These are phyloP conservation scores for Salicornia ramosissima DNA, from an alignment of 148 eudicot species.

Conservation along the genomic window DNA sequence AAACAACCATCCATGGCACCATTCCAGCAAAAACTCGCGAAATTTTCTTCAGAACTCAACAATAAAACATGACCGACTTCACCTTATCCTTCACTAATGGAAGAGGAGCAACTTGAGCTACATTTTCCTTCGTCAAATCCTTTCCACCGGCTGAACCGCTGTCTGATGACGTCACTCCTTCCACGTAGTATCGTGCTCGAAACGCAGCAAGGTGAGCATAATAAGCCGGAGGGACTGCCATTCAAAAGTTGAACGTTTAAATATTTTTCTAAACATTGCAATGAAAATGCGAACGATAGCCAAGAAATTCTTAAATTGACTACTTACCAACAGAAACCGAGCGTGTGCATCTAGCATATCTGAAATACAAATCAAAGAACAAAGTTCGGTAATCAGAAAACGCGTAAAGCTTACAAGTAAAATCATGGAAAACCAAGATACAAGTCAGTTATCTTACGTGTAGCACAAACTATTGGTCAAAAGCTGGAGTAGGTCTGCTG, in stretches of 20 bases:
- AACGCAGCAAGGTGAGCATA: constrained; percentile 79
- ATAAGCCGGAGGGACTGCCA: constrained; percentile 73
- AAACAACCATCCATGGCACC: too few species aligned
- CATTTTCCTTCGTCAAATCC: too few species aligned
- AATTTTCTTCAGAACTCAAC: too few species aligned
- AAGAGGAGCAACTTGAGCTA: too few species aligned
- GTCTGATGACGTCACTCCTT: too few species aligned
- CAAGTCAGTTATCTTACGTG: constrained; percentile 38
- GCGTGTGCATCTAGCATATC: constrained; percentile 74
- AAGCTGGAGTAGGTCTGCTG: constrained; percentile 55
- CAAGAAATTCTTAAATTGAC: neutral
- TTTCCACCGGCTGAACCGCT: too few species aligned
- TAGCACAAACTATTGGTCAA: constrained; percentile 64
- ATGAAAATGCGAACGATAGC: neutral
- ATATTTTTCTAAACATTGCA: neutral
- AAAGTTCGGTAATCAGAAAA: neutral
- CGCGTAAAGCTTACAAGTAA: neutral
- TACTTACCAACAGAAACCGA: constrained; percentile 73
- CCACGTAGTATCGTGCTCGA: constrained; percentile 44
- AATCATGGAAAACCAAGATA: neutral
- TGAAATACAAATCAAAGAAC: constrained; percentile 18
- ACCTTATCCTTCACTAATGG: too few species aligned
- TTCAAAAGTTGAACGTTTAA: neutral
- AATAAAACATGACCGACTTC: too few species aligned
- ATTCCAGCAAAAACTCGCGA: too few species aligned